phyloP scores from a whole-genome alignment of 2,329 filamentous ascomycete genomes.

The Chaetomiaceae sp. region DNA sequence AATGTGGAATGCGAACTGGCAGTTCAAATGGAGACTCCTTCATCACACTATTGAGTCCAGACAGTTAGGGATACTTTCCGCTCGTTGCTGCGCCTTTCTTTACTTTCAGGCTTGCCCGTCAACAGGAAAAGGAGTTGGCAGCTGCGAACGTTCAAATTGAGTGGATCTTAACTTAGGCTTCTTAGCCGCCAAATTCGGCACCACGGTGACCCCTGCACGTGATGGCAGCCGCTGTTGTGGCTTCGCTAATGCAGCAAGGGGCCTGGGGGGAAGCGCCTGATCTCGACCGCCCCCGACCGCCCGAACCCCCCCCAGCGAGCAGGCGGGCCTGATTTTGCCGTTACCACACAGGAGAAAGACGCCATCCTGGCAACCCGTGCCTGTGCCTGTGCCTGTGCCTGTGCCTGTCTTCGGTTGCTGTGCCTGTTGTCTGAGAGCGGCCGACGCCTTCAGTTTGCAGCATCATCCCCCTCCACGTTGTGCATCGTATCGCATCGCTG shows the following conservation, averaged over 20 bases:
- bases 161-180: too few species aligned
- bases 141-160: not conserved
- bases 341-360: slow-evolving; percentile 15
- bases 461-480: too few species aligned
- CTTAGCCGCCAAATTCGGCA: slow-evolving; percentile 16
- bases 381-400: slow-evolving; percentile 11
- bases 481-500: not conserved
- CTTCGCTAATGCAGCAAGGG: slow-evolving; percentile 20
- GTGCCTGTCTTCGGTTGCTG: not conserved
- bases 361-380: slow-evolving; percentile 20
- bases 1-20: too few species aligned
- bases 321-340: slow-evolving; percentile 17
- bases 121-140: not conserved
- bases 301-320: slow-evolving; percentile 12
- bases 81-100: slow-evolving; percentile 6
- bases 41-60: too few species aligned
- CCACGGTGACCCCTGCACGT: slow-evolving; percentile 18
- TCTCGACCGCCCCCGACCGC: slow-evolving; percentile 20
- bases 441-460: slow-evolving; percentile 12
- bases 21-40: too few species aligned
- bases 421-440: not conserved
- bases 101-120: not conserved
- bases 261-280: slow-evolving; percentile 18
- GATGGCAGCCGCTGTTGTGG: slow-evolving; percentile 15
- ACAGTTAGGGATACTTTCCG: not conserved